Evolutionary conservation across 225 moss, liverwort and hornwort genomes (phyloP), one percentile per base, ranked within the genome.

Genomic region (Rhytidiadelphus loreus): DNA sequence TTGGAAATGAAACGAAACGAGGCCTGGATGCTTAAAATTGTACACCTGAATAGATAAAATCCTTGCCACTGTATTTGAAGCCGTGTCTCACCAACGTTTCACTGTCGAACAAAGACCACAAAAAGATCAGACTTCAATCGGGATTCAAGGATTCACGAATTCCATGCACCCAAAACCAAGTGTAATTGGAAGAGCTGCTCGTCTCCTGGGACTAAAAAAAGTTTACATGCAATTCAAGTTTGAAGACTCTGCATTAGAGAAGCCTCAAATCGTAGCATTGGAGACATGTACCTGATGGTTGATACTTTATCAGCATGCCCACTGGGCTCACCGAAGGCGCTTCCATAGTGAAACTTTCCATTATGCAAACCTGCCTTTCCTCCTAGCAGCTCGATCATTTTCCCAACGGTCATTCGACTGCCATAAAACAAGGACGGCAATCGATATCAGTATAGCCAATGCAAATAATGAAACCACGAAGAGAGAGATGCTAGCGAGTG

Each of bases 391-490:
- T 99, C 99, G 88, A 99, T 99, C 97, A 99, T 96, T 90, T 99
- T 99, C 65, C 99, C 99, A 28, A 99, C 99, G 39, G 99, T 99
- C 99, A 99, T 99, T 90, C 99, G 99, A 93, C 99, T 99, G 95
- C 72, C 83, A 86, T 86, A 56, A 58, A 90, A 61, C 33, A 80
- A 83, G 75, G 62, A 48, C 16, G 81, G 5, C 13, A 75, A 89
- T 76, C 41, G 33, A 86, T 41, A 81, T 87, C 68, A 46, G 46
- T 46, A 46, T 7, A 46, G 46, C 46, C 46, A 46, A 46, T 7
- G 46, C 7, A 48, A 48, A 48, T 48, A 48, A 48, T 48, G 48
- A 48, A 48, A 48, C 48, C 48, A 48, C 48, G 48, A 48, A 48
- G 48, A 83, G 65, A 88, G 35, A 56, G 73, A 82, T 29, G 43